Evolutionary conservation across 768 basidiomycete species (phyloP), one percentile per base, ranked within the genome.

Genomic region (Amanita fuliginea): DNA sequence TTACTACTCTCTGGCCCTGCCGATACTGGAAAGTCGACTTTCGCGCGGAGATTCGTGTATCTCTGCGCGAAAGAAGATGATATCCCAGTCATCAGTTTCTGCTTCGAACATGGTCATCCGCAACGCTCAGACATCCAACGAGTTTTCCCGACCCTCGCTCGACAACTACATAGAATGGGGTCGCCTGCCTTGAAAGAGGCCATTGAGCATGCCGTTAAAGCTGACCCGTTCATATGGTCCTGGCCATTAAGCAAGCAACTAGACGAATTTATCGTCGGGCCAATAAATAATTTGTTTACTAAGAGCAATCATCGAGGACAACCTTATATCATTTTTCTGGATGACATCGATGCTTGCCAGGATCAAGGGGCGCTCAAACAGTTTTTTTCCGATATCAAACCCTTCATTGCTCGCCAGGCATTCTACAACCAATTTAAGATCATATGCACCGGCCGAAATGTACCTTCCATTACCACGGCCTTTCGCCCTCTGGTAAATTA

Each of bases 351-450:
- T 37, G 46, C 33, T 13, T 47, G 46, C 35, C 11, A 22, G 6
- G 46, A 47, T 22, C 18, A 36, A n/a, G 24, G 8, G 14, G 4
- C 22, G 3, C 33, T 47, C 46, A 47, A 47, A 36, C 34, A 36
- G n/a, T 47, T 47, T 34, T 11, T 47, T 14, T 47, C 46, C 9
- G 46, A 47, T n/a, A 24, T 47, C 46, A 47, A 37, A 37, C 14
- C 19, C 34, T 5, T 36, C 16, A 35, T 47, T 8, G 35, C 33
- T 4, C 21, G 37, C 3, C 35, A 47, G 46, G 33, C 33, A 14
- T 36, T 36, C 26, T 24, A 47, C 21, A 37, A 13, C 10, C 32
- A 35, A 22, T 36, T 47, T 35, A 47, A 47, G 46, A 47, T 47
- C 18, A 9, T 47, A 8, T 47, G 34, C 16, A 47, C 46, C 14